These are phyloP conservation scores for Lipomyces oligophaga DNA, from an alignment of 805 yeast genomes.

Conservation along the genomic window DNA sequence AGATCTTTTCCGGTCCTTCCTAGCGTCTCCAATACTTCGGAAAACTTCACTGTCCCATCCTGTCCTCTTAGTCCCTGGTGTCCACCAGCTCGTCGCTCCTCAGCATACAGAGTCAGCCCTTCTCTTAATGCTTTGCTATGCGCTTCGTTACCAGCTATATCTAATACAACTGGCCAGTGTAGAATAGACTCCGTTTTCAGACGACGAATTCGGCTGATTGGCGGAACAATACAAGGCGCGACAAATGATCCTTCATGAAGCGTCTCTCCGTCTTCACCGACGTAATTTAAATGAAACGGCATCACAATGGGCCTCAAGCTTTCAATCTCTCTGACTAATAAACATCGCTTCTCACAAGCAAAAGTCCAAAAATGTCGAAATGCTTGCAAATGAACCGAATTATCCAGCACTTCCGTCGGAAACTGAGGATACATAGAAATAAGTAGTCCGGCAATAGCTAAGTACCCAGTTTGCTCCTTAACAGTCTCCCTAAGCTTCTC, in stretches of 20 bases:
- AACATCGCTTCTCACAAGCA: conserved; percentile 73
- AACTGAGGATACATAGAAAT: conserved; percentile 76
- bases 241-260: conserved; percentile 9
- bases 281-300: conserved; percentile 27
- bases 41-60: conserved; percentile 6
- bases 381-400: conserved; percentile 73
- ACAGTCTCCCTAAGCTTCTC: background rate
- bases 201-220: conserved; percentile 9
- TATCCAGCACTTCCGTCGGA: conserved; percentile 42
- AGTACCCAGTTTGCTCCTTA: conserved; percentile 34
- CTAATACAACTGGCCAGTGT: conserved; percentile 25
- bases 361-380: conserved; percentile 87
- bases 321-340: conserved; percentile 69
- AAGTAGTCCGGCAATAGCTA: conserved; percentile 65
- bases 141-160: conserved; percentile 12
- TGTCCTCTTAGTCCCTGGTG: conserved; percentile 3
- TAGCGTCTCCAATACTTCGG: conserved; percentile 10
- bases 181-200: conserved; percentile 8
- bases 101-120: conserved; percentile 20
- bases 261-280: conserved; percentile 35
- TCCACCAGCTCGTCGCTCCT: conserved; percentile 9
- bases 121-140: conserved; percentile 17
- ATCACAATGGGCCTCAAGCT: conserved; percentile 46
- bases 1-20: background rate
- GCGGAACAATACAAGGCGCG: conserved; percentile 27